Evolutionary conservation across 805 yeast species (phyloP).

Genomic region (Allodekkera sacchari): DNA sequence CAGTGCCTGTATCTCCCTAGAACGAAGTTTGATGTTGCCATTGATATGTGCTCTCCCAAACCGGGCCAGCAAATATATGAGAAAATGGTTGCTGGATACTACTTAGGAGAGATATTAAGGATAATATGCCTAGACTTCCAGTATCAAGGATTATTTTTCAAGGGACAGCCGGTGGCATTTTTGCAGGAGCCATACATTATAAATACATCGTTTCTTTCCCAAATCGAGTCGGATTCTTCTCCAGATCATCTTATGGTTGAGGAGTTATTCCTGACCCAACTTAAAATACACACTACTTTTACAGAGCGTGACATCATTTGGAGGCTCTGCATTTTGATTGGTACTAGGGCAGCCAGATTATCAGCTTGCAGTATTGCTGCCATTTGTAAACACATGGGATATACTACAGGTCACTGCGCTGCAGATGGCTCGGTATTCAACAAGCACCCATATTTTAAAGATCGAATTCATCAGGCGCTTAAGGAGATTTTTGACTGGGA

Average conservation of each 20-base stretch:
- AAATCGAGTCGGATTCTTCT: conserved; percentile 82
- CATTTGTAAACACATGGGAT: conserved; percentile 76
- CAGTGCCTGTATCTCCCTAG: conserved; percentile 80
- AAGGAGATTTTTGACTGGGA: conserved; percentile 84
- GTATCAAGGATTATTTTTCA: conserved; percentile 57
- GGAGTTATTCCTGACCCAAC: conserved; percentile 49
- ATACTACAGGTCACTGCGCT: conserved; percentile 76
- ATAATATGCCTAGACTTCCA: conserved; percentile 67
- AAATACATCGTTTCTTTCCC: conserved; percentile 86
- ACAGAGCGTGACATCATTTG: conserved; percentile 80
- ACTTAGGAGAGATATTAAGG: conserved; percentile 87
- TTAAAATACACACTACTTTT: conserved; percentile 57
- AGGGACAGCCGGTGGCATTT: conserved; percentile 56
- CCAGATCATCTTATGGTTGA: conserved; percentile 73
- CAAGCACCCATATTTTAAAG: conserved; percentile 86
- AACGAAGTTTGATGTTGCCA: conserved; percentile 74
- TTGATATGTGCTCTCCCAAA: conserved; percentile 85
- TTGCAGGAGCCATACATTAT: conserved; percentile 60
- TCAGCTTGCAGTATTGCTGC: conserved; percentile 96
- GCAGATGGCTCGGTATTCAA: conserved; percentile 96
- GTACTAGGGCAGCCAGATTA: conserved; percentile 87
- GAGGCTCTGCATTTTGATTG: conserved; percentile 76
- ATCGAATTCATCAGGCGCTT: conserved; percentile 81
- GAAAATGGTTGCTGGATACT: conserved; percentile 96
- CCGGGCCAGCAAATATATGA: conserved; percentile 95